These are phyloP conservation scores for Talaromyces islandicus DNA, from an alignment of 2,329 filamentous ascomycete genomes.

Conservation along the genomic window DNA sequence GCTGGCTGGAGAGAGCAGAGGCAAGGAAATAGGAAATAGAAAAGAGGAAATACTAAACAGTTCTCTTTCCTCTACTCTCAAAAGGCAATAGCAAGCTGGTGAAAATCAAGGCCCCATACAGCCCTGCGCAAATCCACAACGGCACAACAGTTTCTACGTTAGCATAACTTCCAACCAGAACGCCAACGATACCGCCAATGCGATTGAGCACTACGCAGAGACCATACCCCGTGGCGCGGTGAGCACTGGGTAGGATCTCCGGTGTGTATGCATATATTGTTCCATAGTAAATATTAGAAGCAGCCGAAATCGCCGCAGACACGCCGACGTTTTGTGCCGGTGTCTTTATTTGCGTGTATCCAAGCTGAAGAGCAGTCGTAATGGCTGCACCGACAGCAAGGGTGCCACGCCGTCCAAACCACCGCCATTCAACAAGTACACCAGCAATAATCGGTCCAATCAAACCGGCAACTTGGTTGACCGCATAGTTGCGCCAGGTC, in stretches of 20 bases:
- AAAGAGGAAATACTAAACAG: background rate
- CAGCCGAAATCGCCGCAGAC: background rate
- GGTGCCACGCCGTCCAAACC: conserved; percentile 3
- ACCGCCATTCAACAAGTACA: conserved; percentile 1
- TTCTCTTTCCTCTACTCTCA: conserved; percentile 4
- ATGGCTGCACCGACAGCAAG: conserved; percentile 4
- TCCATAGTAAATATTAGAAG: conserved; percentile 4
- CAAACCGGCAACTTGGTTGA: conserved; percentile 2
- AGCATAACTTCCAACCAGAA: conserved; percentile 5
- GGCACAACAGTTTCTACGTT: background rate
- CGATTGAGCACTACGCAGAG: conserved; percentile 4
- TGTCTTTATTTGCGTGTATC: conserved; percentile 6
- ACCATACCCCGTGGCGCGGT: conserved; percentile 5
- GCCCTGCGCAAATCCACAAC: conserved; percentile 5
- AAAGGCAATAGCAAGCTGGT: conserved; percentile 4
- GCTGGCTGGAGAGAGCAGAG: no score
- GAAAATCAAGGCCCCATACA: conserved; percentile 2
- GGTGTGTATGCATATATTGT: conserved; percentile 6
- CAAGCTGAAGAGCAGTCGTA: conserved; percentile 4
- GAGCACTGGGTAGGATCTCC: conserved; percentile 4
- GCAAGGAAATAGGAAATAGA: no score
- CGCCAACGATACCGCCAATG: conserved; percentile 2
- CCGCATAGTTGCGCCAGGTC: conserved; percentile 2
- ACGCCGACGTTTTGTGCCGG: conserved; percentile 2
- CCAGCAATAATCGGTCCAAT: conserved; percentile 1